Evolutionary conservation across 768 basidiomycete genomes (phyloP).

Genomic region (Phlebiopsis flavidoalba): DNA sequence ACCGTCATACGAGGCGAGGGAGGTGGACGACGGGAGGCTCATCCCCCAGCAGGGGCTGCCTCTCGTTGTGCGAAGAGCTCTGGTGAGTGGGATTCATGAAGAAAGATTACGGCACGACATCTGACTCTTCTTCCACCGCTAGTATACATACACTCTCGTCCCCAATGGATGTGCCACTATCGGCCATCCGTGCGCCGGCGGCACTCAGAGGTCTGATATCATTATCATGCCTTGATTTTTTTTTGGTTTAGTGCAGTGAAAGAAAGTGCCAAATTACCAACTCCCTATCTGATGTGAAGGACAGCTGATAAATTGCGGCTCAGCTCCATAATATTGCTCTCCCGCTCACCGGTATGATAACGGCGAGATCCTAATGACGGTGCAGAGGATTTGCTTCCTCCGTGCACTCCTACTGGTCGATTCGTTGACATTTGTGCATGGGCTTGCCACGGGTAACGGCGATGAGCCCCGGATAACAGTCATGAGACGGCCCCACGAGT

Average conservation of each 20-base stretch:
- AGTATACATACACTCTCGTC: conserved; percentile 1
- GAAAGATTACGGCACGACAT: background rate
- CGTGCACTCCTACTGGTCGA: background rate
- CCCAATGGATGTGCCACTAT: background rate
- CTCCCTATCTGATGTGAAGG: background rate
- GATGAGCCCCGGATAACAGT: conserved; percentile 11
- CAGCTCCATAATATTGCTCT: background rate
- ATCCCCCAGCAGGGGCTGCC: conserved; percentile 14
- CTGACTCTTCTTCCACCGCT: background rate
- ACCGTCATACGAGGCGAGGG: conserved; percentile 1
- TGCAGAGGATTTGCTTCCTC: background rate
- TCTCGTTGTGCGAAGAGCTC: conserved; percentile 10
- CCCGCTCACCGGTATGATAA: conserved; percentile 2
- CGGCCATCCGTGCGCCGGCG: background rate
- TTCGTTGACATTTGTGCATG: background rate
- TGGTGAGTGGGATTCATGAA: background rate
- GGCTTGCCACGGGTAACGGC: background rate
- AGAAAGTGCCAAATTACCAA: background rate
- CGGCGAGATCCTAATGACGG: conserved; percentile 2
- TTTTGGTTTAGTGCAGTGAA: background rate
- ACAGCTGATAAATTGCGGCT: background rate
- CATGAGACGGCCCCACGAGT: conserved; percentile 13
- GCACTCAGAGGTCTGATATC: background rate
- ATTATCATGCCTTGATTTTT: background rate
- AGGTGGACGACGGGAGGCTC: background rate